Evolutionary conservation across 495 filamentous ascomycete species (phyloP).

Genomic region (Penicillium roqueforti): DNA sequence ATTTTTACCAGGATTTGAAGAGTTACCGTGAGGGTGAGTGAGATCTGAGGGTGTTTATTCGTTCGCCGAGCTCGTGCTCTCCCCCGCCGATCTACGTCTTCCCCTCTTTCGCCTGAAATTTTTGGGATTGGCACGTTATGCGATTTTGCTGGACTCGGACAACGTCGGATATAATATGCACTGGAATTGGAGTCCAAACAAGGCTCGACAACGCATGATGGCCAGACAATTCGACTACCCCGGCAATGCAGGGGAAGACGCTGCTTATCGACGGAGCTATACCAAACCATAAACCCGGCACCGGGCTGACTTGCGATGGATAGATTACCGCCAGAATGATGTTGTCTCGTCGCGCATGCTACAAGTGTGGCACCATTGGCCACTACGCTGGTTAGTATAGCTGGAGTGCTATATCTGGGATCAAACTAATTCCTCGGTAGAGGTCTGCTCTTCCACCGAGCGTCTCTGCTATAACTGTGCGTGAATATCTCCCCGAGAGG

Average conservation of each 20-base stretch:
- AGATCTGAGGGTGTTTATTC: constrained; percentile 4
- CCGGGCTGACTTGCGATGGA: constrained; percentile 14
- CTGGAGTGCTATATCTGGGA: neutral
- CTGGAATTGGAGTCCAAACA: neutral
- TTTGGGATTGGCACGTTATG: constrained; percentile 1
- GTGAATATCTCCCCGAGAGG: constrained; percentile 25
- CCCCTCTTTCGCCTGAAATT: constrained; percentile 8
- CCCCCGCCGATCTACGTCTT: constrained; percentile 14
- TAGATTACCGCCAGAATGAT: constrained; percentile 67
- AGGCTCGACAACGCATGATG: no score
- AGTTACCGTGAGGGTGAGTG: constrained; percentile 32
- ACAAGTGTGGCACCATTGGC: constrained; percentile 99
- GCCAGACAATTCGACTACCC: neutral
- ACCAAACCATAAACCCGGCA: constrained; percentile 9
- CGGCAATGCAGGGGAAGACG: constrained; percentile 5
- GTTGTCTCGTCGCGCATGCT: constrained; percentile 95
- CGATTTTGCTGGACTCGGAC: neutral
- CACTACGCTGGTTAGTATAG: constrained; percentile 77
- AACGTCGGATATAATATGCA: neutral
- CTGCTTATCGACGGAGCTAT: constrained; percentile 8
- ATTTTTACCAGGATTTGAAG: constrained; percentile 24
- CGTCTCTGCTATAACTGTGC: constrained; percentile 99
- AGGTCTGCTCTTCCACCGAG: constrained; percentile 95
- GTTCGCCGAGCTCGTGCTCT: constrained; percentile 4
- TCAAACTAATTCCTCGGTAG: constrained; percentile 37